Evolutionary conservation across 106 monocot genomes (phyloP).

Genomic region (Triglochin maritima): DNA sequence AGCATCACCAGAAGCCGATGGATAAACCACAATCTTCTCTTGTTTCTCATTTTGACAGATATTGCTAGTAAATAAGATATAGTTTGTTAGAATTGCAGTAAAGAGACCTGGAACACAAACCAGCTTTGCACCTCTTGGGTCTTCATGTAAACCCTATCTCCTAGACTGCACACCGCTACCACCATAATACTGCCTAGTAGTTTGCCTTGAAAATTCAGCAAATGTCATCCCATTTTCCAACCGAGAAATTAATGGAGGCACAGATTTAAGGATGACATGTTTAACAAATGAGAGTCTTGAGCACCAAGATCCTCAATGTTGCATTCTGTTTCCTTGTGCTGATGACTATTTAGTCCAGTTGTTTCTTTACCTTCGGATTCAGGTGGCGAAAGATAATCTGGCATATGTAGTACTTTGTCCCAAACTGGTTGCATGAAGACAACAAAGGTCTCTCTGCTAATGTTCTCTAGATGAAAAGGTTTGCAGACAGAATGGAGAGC

Average conservation of each 20-base stretch:
- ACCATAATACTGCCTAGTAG: constrained; percentile 90
- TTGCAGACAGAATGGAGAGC: constrained; percentile 73
- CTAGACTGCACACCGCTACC: constrained; percentile 55
- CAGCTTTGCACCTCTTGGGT: neutral
- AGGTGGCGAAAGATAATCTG: constrained; percentile 13
- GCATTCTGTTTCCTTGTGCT: neutral
- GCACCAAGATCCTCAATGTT: neutral
- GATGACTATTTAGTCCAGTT: neutral
- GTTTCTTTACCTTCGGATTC: constrained; percentile 3
- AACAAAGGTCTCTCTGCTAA: constrained; percentile 83
- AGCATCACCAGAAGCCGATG: no score
- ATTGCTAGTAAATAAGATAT: no score
- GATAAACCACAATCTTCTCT: no score
- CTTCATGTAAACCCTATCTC: constrained; percentile 5
- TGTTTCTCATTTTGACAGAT: no score
- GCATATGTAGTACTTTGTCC: constrained; percentile 36
- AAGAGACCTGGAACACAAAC: neutral
- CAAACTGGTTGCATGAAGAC: constrained; percentile 91
- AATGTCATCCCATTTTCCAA: constrained; percentile 91
- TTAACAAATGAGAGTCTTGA: constrained; percentile 9
- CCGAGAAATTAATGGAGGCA: constrained; percentile 62
- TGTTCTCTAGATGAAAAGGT: constrained; percentile 29
- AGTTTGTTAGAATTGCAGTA: no score
- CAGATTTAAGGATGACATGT: constrained; percentile 41
- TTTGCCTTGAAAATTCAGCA: constrained; percentile 85